These are phyloP conservation scores for Piper betle DNA, from an alignment of 164 flowering plant genomes.

Conservation along the genomic window DNA sequence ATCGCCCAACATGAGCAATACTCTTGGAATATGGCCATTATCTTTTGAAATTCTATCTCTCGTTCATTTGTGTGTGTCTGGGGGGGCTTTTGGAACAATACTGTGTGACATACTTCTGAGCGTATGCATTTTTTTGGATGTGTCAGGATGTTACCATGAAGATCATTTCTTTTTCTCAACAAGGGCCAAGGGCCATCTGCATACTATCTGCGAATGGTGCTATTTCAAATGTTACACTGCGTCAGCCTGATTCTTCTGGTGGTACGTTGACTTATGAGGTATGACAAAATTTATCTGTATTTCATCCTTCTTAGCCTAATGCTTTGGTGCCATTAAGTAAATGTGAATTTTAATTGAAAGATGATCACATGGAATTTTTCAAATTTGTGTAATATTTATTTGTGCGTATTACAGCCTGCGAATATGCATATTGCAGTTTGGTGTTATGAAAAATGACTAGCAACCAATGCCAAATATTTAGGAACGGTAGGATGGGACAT, in stretches of 20 bases:
- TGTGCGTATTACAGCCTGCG: background rate
- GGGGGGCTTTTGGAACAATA: background rate
- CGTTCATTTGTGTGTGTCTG: too few relatives aligned
- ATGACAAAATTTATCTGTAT: slow-evolving; percentile 6
- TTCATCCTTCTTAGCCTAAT: background rate
- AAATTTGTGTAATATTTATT: background rate
- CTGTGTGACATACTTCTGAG: background rate
- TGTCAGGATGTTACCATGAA: slow-evolving; percentile 90
- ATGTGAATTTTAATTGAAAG: background rate
- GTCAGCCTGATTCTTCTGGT: slow-evolving; percentile 95
- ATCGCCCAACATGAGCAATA: too few relatives aligned
- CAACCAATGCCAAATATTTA: background rate
- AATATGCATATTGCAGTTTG: background rate
- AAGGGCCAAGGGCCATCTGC: slow-evolving; percentile 96
- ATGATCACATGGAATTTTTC: background rate
- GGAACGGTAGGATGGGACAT: too few relatives aligned
- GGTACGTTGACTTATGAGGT: slow-evolving; percentile 99
- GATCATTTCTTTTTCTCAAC: slow-evolving; percentile 98
- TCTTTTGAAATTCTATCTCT: background rate
- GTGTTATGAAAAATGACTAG: background rate
- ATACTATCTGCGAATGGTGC: slow-evolving; percentile 95
- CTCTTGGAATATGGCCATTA: background rate
- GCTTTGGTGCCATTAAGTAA: background rate
- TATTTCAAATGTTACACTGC: slow-evolving; percentile 95
- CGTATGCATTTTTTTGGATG: slow-evolving; percentile 1